Conservation (phyloP, 2,329 filamentous ascomycete species). For the Aspergillus alliaceus region DNA sequence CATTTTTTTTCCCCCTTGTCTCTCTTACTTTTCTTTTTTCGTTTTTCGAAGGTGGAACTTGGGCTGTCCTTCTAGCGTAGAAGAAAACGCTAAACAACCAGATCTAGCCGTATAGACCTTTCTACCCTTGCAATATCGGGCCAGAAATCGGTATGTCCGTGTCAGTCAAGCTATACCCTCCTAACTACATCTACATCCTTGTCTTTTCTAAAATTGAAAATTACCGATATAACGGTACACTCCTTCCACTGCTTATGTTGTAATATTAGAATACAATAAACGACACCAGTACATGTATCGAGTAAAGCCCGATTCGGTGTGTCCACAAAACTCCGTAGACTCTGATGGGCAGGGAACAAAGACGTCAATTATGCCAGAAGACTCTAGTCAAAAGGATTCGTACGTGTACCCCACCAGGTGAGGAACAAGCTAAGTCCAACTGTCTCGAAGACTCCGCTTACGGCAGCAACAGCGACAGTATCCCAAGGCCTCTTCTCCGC, state of each 20-base stretch:
- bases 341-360: too few relatives aligned
- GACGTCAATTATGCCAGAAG: not conserved
- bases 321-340: not conserved
- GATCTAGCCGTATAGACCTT: too few relatives aligned
- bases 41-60: too few relatives aligned
- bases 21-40: too few relatives aligned
- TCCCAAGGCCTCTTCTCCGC: constrained; percentile 91
- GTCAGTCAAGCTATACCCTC: too few relatives aligned
- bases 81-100: too few relatives aligned
- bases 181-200: too few relatives aligned
- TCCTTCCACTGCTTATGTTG: not conserved
- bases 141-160: too few relatives aligned
- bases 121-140: too few relatives aligned
- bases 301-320: not conserved
- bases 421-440: constrained; percentile 88
- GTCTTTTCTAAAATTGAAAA: too few relatives aligned
- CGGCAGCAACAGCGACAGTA: constrained; percentile 79
- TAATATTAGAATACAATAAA: not conserved
- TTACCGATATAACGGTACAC: not conserved
- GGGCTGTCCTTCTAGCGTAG: too few relatives aligned
- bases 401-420: constrained; percentile 96
- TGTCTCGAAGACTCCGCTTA: constrained; percentile 88
- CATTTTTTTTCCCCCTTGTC: too few relatives aligned
- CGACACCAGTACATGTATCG: not conserved
- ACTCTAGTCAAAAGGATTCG: constrained; percentile 81